A percentile compares a stretch with the other conserved stretches of the same genome.
phyloP scores from a whole-genome alignment of 2,329 filamentous ascomycete genomes.

The Diaporthe capsici region DNA sequence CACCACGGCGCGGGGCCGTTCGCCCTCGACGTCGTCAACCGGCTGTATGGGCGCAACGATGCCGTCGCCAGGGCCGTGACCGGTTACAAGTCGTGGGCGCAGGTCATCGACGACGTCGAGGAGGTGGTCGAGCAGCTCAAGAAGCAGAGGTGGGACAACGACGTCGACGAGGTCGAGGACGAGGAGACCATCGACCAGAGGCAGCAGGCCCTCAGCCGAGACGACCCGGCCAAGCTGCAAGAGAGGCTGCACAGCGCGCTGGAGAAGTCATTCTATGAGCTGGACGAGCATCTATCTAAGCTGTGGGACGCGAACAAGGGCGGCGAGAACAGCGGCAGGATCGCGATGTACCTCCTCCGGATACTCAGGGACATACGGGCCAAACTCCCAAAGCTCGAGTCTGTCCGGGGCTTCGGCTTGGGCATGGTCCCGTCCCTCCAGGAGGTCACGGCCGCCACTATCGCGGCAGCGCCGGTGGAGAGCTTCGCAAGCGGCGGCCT shows the following conservation, averaged over 20 bases:
- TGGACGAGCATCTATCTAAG: conserved; percentile 68
- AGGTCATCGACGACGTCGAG: conserved; percentile 77
- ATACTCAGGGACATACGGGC: conserved; percentile 81
- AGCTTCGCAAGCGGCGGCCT: conserved; percentile 60
- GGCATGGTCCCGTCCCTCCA: conserved; percentile 76
- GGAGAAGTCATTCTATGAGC: conserved; percentile 54
- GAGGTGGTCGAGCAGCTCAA: conserved; percentile 75
- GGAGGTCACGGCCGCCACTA: conserved; percentile 67
- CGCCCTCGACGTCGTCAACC: conserved; percentile 76
- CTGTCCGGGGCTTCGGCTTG: conserved; percentile 69
- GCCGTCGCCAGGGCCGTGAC: conserved; percentile 73
- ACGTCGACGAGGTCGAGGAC: conserved; percentile 80
- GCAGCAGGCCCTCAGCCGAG: conserved; percentile 77
- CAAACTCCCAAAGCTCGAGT: conserved; percentile 69
- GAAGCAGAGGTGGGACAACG: conserved; percentile 81
- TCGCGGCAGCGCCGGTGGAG: conserved; percentile 65
- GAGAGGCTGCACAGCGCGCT: conserved; percentile 52
- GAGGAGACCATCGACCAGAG: conserved; percentile 78
- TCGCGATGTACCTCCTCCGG: conserved; percentile 78
- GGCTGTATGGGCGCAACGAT: conserved; percentile 80
- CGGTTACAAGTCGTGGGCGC: conserved; percentile 80
- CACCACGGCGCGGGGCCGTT: conserved; percentile 76
- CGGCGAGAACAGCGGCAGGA: conserved; percentile 62
- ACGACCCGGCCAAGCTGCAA: conserved; percentile 60
- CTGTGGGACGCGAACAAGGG: conserved; percentile 64